Conservation (phyloP, 208 protist species). For the Tritrichomonas foetus region DNA sequence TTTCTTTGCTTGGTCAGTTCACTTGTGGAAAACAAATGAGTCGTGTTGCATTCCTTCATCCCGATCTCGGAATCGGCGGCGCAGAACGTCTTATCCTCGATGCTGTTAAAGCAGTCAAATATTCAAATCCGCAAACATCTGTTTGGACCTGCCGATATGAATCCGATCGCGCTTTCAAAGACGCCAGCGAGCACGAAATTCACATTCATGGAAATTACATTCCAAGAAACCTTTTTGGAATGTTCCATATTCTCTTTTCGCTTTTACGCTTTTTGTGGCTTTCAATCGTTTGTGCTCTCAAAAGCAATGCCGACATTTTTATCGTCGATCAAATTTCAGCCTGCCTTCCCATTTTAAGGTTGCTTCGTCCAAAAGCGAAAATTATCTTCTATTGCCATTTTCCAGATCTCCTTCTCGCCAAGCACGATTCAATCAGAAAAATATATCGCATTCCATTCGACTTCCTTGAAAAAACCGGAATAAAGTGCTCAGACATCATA, state of each 20-base stretch:
- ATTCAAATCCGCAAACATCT: neutral
- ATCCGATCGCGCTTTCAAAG: neutral
- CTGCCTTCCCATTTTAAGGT: slow-evolving; percentile 68
- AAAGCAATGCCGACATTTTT: slow-evolving; percentile 62
- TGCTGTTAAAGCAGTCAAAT: slow-evolving; percentile 60
- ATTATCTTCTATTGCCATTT: slow-evolving; percentile 98
- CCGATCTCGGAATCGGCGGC: slow-evolving; percentile 64
- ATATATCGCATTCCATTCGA: slow-evolving; percentile 66
- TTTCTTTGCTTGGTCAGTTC: no score
- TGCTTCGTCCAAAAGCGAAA: slow-evolving; percentile 60
- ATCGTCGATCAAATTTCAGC: slow-evolving; percentile 81
- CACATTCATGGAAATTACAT: slow-evolving; percentile 48
- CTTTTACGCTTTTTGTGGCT: slow-evolving; percentile 72
- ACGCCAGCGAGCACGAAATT: neutral
- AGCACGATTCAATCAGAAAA: neutral
- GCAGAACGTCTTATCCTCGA: slow-evolving; percentile 93
- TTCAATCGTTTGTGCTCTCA: slow-evolving; percentile 60
- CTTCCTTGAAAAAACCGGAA: slow-evolving; percentile 39
- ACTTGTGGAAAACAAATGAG: neutral
- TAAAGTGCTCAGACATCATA: neutral
- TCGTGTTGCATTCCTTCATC: neutral
- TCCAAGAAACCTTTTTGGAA: slow-evolving; percentile 69
- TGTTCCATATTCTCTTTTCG: slow-evolving; percentile 71
- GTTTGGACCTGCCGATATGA: neutral
- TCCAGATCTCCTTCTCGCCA: slow-evolving; percentile 76